Percentiles rank a stretch among this genome's conserved stretches.
These are phyloP conservation scores for Musa schizocarpa DNA, from an alignment of 176 grass and related monocot genomes.

Conservation along the genomic window DNA sequence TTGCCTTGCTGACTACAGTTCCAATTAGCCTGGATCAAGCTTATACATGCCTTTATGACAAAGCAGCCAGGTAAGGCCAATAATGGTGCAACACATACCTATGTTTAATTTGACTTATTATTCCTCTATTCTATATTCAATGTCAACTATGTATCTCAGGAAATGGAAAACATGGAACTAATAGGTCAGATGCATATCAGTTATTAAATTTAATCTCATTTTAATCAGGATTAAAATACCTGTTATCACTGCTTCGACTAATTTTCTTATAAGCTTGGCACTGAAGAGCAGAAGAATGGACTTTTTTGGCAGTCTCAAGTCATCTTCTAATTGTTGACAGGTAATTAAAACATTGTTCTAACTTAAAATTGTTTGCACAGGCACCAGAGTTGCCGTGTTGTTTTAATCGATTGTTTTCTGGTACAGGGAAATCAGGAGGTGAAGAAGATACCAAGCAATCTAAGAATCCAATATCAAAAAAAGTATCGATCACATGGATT, in stretches of 20 bases:
- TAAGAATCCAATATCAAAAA: slow-evolving; percentile 5
- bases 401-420: background rate
- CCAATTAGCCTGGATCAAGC: slow-evolving; percentile 24
- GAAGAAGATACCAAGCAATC: slow-evolving; percentile 15
- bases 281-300: background rate
- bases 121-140: slow-evolving; percentile 3
- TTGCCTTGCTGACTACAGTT: slow-evolving; percentile 31
- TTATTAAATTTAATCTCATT: slow-evolving; percentile 15
- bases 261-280: background rate
- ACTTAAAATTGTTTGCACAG: background rate
- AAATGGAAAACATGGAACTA: slow-evolving; percentile 9
- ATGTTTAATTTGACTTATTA: background rate
- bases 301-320: background rate
- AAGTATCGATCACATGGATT: background rate
- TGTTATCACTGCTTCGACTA: slow-evolving; percentile 18
- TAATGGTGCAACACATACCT: background rate
- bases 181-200: slow-evolving; percentile 1
- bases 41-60: slow-evolving; percentile 14
- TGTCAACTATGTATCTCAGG: slow-evolving; percentile 12
- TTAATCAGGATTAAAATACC: slow-evolving; percentile 13
- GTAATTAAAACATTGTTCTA: background rate
- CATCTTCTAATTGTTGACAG: too few species aligned
- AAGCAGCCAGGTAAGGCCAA: slow-evolving; percentile 14
- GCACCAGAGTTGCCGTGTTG: background rate
- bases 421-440: background rate